Evolutionary conservation across 371 early-diverging fungal genomes (phyloP).

Genomic region (Catenaria anguillulae): DNA sequence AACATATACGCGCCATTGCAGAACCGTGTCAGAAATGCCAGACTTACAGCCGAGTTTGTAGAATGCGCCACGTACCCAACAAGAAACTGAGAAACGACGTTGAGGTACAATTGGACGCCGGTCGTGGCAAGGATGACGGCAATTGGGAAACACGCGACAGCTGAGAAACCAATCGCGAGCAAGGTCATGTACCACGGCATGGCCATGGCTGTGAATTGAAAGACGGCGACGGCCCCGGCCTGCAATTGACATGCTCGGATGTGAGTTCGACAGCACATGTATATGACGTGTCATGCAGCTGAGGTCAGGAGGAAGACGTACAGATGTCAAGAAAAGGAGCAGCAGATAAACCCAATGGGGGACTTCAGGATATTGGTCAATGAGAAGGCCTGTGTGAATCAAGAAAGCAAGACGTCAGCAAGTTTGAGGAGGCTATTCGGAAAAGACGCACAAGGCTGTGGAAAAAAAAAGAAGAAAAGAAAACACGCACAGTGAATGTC

Average conservation of each 20-base stretch:
- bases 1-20: too few species aligned
- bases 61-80: too few species aligned
- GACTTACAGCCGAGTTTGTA: too few species aligned
- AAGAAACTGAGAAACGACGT: slow-evolving; percentile 35
- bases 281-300: too few species aligned
- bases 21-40: too few species aligned
- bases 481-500: background rate
- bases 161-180: slow-evolving; percentile 39
- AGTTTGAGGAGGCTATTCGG: too few species aligned
- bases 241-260: slow-evolving; percentile 18
- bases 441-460: too few species aligned
- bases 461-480: too few species aligned
- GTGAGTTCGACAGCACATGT: too few species aligned
- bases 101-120: slow-evolving; percentile 24
- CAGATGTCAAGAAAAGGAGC: slow-evolving; percentile 40
- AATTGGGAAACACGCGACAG: slow-evolving; percentile 47
- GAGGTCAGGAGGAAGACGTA: background rate
- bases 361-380: too few species aligned
- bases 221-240: slow-evolving; percentile 23
- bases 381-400: too few species aligned
- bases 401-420: too few species aligned
- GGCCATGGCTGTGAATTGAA: slow-evolving; percentile 20
- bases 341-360: slow-evolving; percentile 7
- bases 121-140: slow-evolving; percentile 57
- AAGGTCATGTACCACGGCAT: slow-evolving; percentile 17